Evolutionary conservation across 2,329 filamentous ascomycete genomes (phyloP), one percentile per base, ranked within the genome.

Genomic region (Fusarium bactridioides): DNA sequence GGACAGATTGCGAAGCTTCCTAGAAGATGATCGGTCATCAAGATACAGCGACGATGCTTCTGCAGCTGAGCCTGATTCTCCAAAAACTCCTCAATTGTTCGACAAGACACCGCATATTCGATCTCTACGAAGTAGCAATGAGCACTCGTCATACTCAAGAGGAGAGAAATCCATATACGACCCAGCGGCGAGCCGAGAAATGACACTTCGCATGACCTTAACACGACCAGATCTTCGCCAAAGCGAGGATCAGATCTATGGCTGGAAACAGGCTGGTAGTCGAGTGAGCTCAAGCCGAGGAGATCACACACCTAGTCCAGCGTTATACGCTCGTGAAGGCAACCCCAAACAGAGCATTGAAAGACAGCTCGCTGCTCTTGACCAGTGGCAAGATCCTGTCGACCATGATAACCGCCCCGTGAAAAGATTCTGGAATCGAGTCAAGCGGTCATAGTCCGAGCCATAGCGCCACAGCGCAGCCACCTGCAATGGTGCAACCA

Each of bases 151-250:
- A 33, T 37, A 78, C 40, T 69, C 76, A 64, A 82, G 82, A 68
- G 74, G 76, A 41, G 84, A 85, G 64, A 86, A 69, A 37, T 44
- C 87, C 74, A 81, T 84, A 16, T 87, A 89, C 53, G 85, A 85
- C 10, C 83, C 88, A 5, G 83, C 86, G 0, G 86, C 87, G 38
- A 92, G 89, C 61, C 79, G 95, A 38, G 95, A 98, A 81, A 98
- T 98, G 95, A 98, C 96, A 6, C 83, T 98, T 54, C 93, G 95
- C 54, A 97, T 98, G 94, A 98, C 95, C 0, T 87, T 98, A 61
- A 98, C 96, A 7, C 87, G 95, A 51, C 93, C 94, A 0, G 95
- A 98, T 79, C 86, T 98, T 53, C 91, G 94, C 45, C 91, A 91
- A 9, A 86, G 91, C 70, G 92, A 95, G 69, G 89, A 92, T 16